These are phyloP conservation scores for Fusarium subglutinans DNA, from an alignment of 2,329 filamentous ascomycete genomes.

Conservation along the genomic window DNA sequence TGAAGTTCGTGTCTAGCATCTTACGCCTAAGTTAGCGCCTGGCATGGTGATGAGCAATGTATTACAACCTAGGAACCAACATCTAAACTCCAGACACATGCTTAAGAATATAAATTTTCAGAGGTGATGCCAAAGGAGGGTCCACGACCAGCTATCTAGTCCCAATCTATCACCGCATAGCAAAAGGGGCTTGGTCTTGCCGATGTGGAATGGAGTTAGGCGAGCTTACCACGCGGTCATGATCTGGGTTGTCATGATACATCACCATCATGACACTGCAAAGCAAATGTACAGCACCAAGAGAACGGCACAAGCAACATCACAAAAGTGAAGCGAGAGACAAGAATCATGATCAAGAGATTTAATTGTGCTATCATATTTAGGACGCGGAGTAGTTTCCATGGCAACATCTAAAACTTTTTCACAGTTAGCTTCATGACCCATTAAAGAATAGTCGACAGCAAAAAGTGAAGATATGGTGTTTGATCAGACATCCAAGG, in stretches of 20 bases:
- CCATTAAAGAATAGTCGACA: slow-evolving; percentile 7
- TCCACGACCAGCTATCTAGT: background rate
- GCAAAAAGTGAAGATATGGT: slow-evolving; percentile 23
- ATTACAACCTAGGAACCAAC: background rate
- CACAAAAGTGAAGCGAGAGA: background rate
- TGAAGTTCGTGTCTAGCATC: slow-evolving; percentile 48
- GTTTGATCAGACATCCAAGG: slow-evolving; percentile 78
- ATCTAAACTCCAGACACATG: background rate
- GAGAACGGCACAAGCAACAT: background rate
- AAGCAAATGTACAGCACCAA: background rate
- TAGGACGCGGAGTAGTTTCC: background rate
- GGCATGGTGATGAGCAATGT: background rate
- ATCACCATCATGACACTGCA: background rate
- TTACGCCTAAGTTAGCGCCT: background rate
- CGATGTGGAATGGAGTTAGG: background rate
- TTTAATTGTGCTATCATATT: background rate
- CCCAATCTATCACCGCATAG: background rate
- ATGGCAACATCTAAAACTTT: slow-evolving; percentile 15
- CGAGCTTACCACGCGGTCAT: background rate
- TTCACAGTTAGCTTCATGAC: slow-evolving; percentile 37
- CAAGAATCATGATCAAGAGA: background rate
- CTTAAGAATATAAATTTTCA: background rate
- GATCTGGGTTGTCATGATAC: background rate
- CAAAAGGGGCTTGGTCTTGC: background rate
- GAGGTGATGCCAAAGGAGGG: background rate